Percentiles rank a stretch among this genome's conserved stretches.
These are phyloP conservation scores for Dactylonectria estremocensis DNA, from an alignment of 2,329 filamentous ascomycete species.

Conservation along the genomic window DNA sequence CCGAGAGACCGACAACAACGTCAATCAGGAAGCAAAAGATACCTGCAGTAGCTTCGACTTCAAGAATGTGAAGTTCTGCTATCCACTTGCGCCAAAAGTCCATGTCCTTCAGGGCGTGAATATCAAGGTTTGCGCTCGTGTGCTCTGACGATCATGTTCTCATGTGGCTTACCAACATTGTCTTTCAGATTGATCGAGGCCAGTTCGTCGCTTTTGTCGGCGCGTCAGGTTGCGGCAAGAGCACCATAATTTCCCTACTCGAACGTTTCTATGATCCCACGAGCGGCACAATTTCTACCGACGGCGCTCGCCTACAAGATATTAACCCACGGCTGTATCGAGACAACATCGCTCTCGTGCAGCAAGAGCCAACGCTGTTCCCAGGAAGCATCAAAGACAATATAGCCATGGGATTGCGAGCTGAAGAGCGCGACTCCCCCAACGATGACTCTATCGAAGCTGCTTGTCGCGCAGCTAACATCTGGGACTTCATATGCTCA, in stretches of 20 bases:
- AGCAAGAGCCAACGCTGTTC: constrained; percentile 58
- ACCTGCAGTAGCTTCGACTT: too few species aligned
- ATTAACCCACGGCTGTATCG: constrained; percentile 17
- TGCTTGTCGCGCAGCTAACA: constrained; percentile 64
- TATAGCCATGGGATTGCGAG: constrained; percentile 63
- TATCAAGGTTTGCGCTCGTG: too few species aligned
- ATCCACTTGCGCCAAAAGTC: not conserved
- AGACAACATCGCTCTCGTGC: constrained; percentile 53
- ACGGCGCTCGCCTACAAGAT: constrained; percentile 33
- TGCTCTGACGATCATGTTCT: too few species aligned
- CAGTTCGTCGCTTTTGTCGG: constrained; percentile 70
- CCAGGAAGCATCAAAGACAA: constrained; percentile 70
- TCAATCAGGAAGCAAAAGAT: not conserved
- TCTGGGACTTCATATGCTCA: constrained; percentile 59
- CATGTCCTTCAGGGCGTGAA: not conserved
- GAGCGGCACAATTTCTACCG: constrained; percentile 47
- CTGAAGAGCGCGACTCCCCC: not conserved
- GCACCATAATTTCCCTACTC: constrained; percentile 68
- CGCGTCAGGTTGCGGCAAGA: constrained; percentile 72
- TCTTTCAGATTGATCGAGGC: constrained; percentile 43
- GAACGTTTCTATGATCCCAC: constrained; percentile 61
- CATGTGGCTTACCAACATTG: not conserved
- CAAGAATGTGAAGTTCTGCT: not conserved
- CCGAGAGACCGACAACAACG: not conserved
- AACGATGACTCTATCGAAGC: constrained; percentile 52